Evolutionary conservation across 108 stramenopile species (phyloP).

Genomic region (Thalassiosira profunda): DNA sequence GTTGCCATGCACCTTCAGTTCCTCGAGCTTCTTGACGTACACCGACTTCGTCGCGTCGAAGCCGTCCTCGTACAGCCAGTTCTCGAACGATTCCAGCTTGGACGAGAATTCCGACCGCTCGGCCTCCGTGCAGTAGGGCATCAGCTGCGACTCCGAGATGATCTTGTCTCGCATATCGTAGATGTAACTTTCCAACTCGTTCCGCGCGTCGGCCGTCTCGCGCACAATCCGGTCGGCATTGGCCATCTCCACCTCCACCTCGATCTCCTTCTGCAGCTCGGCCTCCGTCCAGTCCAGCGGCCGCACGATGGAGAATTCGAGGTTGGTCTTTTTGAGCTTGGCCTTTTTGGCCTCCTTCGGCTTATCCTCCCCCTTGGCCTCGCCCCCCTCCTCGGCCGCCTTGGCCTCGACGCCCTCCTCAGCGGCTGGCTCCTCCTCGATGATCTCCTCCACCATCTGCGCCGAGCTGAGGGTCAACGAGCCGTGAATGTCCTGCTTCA

Average conservation of each 20-base stretch:
- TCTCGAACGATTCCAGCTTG: conserved; percentile 85
- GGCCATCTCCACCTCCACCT: conserved; percentile 89
- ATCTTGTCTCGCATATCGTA: conserved; percentile 98
- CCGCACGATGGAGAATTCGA: conserved; percentile 71
- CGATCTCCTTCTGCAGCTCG: conserved; percentile 82
- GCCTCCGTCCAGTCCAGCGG: conserved; percentile 82
- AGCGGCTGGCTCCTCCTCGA: conserved; percentile 60
- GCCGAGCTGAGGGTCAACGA: conserved; percentile 89
- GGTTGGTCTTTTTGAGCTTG: conserved; percentile 92
- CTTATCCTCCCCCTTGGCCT: conserved; percentile 50
- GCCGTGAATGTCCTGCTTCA: conserved; percentile 96
- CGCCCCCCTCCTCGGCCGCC: conserved; percentile 45
- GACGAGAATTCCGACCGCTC: conserved; percentile 79
- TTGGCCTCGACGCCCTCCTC: conserved; percentile 51
- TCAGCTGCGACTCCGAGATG: conserved; percentile 78
- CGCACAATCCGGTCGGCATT: conserved; percentile 90
- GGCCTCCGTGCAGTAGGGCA: conserved; percentile 79
- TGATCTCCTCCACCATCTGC: conserved; percentile 96
- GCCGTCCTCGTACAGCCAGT: conserved; percentile 99
- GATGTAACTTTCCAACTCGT: conserved; percentile 99
- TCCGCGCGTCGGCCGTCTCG: conserved; percentile 97
- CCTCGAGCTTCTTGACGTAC: conserved; percentile 88
- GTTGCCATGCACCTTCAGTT: conserved; percentile 86
- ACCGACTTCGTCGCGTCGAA: conserved; percentile 96
- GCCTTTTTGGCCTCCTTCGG: conserved; percentile 80